Evolutionary conservation across 1,284 basidiomycete genomes (phyloP), one percentile per base, ranked within the genome.

Genomic region (Athelia sp.): DNA sequence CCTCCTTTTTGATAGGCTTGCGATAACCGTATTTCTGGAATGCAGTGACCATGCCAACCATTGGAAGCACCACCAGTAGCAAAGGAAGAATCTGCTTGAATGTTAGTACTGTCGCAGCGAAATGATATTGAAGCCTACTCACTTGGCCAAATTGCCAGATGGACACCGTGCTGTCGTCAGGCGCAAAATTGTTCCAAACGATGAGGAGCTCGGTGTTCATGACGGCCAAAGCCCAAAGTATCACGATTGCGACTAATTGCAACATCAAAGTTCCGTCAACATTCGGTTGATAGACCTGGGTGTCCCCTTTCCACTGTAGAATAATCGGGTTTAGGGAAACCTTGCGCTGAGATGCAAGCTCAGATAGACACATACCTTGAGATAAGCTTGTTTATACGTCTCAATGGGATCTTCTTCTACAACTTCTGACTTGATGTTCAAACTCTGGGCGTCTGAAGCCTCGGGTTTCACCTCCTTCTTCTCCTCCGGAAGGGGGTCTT

Each of bases 141-240:
- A 59, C 59, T 59, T 63, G 60, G 14, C 62, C 62, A 52, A 63
- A 62, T 34, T 61, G 58, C 62, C 62, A 63, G 3, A 15, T 31
- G 13, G 54, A 48, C 21, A 50, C 54, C n/a, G 36, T 17, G n/a
- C 26, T 29, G 32, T 47, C 54, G 36, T 44, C 35, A 15, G 6
- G 53, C 57, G 56, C 58, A 53, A 68, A 65, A 49, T 56, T 50
- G 38, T 60, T 61, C 51, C 50, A 53, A 46, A 35, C 46, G 24
- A 62, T 60, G 44, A 63, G 54, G 17, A 62, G 54, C 53, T 63
- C 62, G 18, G 57, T 62, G 40, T 63, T 62, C 56, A 62, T 52
- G 17, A 62, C 59, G 10, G 54, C 50, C 15, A 59, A 13, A 3
- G 43, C 43, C 60, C 61, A 63, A 8, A 59, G 36, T 18, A 58